Evolutionary conservation across 164 flowering plant genomes (phyloP).

Genomic region (Vitis rupestris): DNA sequence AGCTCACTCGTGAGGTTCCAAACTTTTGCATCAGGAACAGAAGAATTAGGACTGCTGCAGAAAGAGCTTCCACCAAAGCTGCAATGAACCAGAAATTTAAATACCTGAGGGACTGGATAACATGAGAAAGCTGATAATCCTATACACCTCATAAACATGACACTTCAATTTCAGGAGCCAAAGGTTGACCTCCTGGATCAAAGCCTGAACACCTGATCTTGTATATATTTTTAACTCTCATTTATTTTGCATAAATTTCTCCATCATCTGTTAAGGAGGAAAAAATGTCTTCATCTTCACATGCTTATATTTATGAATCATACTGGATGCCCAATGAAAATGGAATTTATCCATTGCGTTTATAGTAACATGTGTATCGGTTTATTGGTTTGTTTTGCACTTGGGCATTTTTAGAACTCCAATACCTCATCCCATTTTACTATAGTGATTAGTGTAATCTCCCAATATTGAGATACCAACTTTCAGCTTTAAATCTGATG

Average conservation of each 20-base stretch:
- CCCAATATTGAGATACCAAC: not conserved
- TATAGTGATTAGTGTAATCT: too few relatives aligned
- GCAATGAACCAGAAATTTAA: slow-evolving; percentile 22
- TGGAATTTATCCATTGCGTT: not conserved
- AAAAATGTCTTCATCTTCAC: too few relatives aligned
- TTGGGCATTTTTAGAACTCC: too few relatives aligned
- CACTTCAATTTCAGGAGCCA: not conserved
- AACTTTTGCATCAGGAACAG: slow-evolving; percentile 74
- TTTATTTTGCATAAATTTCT: not conserved
- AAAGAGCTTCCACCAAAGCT: slow-evolving; percentile 66
- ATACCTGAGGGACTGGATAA: not conserved
- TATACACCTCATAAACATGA: not conserved
- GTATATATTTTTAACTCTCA: not conserved
- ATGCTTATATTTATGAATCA: too few relatives aligned
- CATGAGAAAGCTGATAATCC: not conserved
- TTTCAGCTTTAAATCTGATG: not conserved
- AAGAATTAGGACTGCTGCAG: slow-evolving; percentile 57
- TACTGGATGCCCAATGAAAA: not conserved
- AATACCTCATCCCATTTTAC: too few relatives aligned
- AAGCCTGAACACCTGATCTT: not conserved
- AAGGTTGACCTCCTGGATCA: not conserved
- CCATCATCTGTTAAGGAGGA: too few relatives aligned
- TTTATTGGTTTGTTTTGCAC: not conserved
- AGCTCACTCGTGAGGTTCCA: slow-evolving; percentile 81
- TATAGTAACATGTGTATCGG: not conserved